Base-by-base conservation (phyloP, 2,329 filamentous ascomycete genomes). In the Rhynchosporium secalis region DNA sequence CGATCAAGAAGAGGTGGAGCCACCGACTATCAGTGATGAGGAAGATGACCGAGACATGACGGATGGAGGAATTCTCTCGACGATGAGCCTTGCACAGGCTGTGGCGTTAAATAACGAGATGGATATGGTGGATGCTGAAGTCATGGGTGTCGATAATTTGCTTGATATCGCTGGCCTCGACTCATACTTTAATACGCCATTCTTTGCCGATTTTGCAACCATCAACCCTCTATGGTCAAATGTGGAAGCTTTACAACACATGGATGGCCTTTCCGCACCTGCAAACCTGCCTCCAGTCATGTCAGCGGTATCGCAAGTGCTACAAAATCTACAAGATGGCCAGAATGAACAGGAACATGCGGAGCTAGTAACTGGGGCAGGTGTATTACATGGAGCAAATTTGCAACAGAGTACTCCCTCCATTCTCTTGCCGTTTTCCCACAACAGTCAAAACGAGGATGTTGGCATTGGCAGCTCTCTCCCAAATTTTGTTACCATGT, bases 271-370 rank as follows among this genome's bases (percentile, higher is more conserved):
- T 31, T 47, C 41, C 20, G 46, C 40, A 13, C 36, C 63, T 36
- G 47, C 63, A 20, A 69, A 65, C 59, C 57, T 73, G 20, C 68
- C 69, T 45, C 54, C 67, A 51, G 63, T 71, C 13, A 70, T 73
- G 68, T 71, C 69, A 5, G 68, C 66, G 15, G 66, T 73, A 15
- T 69, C 70, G 40, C 68, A 69, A 52, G 71, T 73, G 62, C 58
- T 72, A 46, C 71, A 74, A 40, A 65, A 73, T 46, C 58, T 72
- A 33, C 72, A 74, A 57, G 64, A 73, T 49, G 57, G 71, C 26
- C 72, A 73, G 58, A 69, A 71, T 64, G 71, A 63, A 20, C 69
- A 73, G 60, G 67, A 70, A 36, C 66, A 71, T 64, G 66, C 57
- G 28, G 69, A 70, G 48, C 56, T 65, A 13, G 64, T 62, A 10